phyloP scores from a whole-genome alignment of 495 filamentous ascomycete genomes.

The Lentithecium fluviatile region DNA sequence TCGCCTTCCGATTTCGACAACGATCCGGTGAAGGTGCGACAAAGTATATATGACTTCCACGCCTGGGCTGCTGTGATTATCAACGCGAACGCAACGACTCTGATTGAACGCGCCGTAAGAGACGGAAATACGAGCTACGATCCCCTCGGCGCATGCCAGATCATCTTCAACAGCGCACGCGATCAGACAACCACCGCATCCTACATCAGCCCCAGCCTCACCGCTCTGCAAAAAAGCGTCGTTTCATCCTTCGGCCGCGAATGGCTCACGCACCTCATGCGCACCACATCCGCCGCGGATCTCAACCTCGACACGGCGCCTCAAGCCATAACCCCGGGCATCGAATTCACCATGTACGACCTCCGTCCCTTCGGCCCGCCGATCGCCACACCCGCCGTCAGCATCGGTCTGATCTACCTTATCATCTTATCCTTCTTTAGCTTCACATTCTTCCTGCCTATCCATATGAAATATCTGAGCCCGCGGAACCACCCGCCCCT shows the following conservation, averaged over 20 bases:
- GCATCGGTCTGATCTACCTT: constrained; percentile 68
- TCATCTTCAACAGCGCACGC: constrained; percentile 30
- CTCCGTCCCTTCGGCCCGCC: constrained; percentile 62
- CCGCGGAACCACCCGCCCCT: constrained; percentile 56
- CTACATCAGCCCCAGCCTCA: constrained; percentile 23
- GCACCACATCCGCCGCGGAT: constrained; percentile 11
- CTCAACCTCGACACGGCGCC: constrained; percentile 50
- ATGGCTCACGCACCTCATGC: constrained; percentile 25
- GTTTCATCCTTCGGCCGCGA: constrained; percentile 17
- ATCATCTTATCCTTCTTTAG: constrained; percentile 74
- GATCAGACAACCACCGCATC: constrained; percentile 12
- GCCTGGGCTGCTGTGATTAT: constrained; percentile 65
- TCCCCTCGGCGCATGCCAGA: constrained; percentile 26
- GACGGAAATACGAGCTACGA: constrained; percentile 59
- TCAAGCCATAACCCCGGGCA: constrained; percentile 62
- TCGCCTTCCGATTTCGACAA: constrained; percentile 54
- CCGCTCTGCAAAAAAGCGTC: constrained; percentile 18
- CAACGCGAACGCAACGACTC: constrained; percentile 62
- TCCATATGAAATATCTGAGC: constrained; percentile 59
- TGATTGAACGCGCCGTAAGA: constrained; percentile 57
- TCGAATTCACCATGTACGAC: constrained; percentile 61
- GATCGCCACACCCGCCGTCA: constrained; percentile 58
- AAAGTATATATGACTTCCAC: constrained; percentile 61
- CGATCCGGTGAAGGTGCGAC: constrained; percentile 59
- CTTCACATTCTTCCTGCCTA: constrained; percentile 67